Base-by-base conservation (phyloP, 331 rosid species). In the Pyracantha coccinea region DNA sequence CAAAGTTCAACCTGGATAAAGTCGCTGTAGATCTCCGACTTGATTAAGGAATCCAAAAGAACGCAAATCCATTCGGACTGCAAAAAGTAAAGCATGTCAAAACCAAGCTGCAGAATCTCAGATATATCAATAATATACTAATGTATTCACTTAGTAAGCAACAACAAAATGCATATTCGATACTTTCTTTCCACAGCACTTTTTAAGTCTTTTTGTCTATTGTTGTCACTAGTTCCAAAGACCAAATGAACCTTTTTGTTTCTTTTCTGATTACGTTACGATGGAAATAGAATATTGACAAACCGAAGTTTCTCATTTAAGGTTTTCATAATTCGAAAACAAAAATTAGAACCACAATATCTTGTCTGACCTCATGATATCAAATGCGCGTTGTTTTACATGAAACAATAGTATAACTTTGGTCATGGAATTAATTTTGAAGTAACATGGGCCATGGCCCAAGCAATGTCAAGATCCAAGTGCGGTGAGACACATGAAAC, bases 41-140 rank as follows among this genome's bases (percentile, higher is more conserved):
- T 27, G 76, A 90, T 60, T 52, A 92, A 73, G 33, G 2, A 0
- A 81, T 89, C 95, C 28, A 85, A 19, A 23, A 92, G 78, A 53
- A 75, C 25, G 83, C 97, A 92, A 68, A 89, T 13, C 80, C 81
- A 65, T 77, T 85, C 87, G 9, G 86, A 84, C 97, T 92, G 91
- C 67, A 67, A 69, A 87, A 77, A 7, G 19, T 12, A 65, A 41
- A 61, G 62, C 21, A 66, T 25, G 75, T 83, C 68, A 84, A 76
- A 60, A 68, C 69, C 76, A 67, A 58, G 79, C 53, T 6, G 64
- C 55, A 57, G 21, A 41, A 13, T 32, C 71, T 69, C 21, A 20
- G 15, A 74, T 45, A 28, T n/a, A 62, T 35, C 15, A 55, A 19
- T 45, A 58, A 62, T 0, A 62, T 3, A 7, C 50, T 41, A 41